A percentile compares a stretch with the other conserved stretches of the same genome.
phyloP scores from a whole-genome alignment of 2,329 filamentous ascomycete species.

The Talaromyces atroroseus region DNA sequence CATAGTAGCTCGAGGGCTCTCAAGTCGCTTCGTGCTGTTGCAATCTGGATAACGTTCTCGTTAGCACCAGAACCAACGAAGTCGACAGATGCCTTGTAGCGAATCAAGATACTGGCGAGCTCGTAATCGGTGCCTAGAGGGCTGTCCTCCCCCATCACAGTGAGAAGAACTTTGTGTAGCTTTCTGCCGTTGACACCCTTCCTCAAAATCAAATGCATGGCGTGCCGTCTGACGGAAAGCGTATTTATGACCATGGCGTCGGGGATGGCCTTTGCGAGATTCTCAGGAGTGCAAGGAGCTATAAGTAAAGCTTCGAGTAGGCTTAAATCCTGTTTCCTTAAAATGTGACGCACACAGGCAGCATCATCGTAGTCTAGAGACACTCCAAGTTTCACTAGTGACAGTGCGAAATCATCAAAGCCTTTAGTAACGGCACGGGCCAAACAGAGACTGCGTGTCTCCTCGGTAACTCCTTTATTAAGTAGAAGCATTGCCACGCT shows the following conservation, averaged over 20 bases:
- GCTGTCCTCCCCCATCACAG: background rate
- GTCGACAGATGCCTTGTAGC: conserved; percentile 6
- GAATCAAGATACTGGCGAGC: background rate
- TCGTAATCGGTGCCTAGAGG: background rate
- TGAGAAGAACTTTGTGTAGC: conserved; percentile 2
- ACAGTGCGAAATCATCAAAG: background rate
- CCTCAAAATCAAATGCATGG: background rate
- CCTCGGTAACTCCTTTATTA: background rate
- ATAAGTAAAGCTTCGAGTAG: background rate
- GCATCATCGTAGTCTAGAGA: conserved; percentile 3
- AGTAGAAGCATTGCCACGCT: background rate
- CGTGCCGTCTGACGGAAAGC: background rate
- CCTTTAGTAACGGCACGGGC: background rate
- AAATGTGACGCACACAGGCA: background rate
- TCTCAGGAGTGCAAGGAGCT: background rate
- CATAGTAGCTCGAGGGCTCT: background rate
- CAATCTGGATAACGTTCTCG: background rate
- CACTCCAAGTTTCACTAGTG: background rate
- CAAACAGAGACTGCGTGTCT: background rate
- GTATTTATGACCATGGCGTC: conserved; percentile 3
- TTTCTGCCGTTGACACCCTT: background rate
- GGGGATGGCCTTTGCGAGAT: conserved; percentile 3
- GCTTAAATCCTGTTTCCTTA: background rate
- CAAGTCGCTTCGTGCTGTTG: background rate
- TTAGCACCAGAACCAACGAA: background rate